phyloP scores from a whole-genome alignment of 2,329 filamentous ascomycete genomes.

The Aspergillus sp. region DNA sequence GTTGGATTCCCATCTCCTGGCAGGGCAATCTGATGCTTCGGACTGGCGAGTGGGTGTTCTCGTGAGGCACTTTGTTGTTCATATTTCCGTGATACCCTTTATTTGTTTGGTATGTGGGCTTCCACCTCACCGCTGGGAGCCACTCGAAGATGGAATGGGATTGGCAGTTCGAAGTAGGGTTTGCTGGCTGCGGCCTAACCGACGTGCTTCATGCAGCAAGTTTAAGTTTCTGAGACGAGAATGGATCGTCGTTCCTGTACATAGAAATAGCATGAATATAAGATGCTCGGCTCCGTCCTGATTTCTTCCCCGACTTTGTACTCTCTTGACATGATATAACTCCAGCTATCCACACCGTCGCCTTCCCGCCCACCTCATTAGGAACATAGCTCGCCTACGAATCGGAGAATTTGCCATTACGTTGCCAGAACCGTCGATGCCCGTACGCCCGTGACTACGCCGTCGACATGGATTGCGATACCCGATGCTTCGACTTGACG shows the following conservation, averaged over 20 bases:
- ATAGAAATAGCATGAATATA: conserved; percentile 11
- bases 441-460: not conserved
- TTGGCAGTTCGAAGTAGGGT: conserved; percentile 6
- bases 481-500: not conserved
- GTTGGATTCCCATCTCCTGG: not conserved
- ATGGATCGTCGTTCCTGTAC: conserved; percentile 4
- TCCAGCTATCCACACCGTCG: not conserved
- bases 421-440: not conserved
- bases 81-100: conserved; percentile 14
- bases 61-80: conserved; percentile 13
- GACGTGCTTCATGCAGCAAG: conserved; percentile 2
- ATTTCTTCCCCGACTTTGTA: not conserved
- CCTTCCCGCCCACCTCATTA: not conserved
- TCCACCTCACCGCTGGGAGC: conserved; percentile 12
- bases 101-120: conserved; percentile 12
- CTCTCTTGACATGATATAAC: not conserved
- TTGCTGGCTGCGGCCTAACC: conserved; percentile 10
- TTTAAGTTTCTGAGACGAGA: conserved; percentile 1
- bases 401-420: conserved; percentile 2
- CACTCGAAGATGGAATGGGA: conserved; percentile 2
- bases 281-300: not conserved
- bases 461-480: not conserved
- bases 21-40: not conserved
- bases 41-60: not conserved
- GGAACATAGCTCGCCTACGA: conserved; percentile 2